phyloP scores from a whole-genome alignment of 1,284 basidiomycete genomes.

The Ceratobasidium sp. region DNA sequence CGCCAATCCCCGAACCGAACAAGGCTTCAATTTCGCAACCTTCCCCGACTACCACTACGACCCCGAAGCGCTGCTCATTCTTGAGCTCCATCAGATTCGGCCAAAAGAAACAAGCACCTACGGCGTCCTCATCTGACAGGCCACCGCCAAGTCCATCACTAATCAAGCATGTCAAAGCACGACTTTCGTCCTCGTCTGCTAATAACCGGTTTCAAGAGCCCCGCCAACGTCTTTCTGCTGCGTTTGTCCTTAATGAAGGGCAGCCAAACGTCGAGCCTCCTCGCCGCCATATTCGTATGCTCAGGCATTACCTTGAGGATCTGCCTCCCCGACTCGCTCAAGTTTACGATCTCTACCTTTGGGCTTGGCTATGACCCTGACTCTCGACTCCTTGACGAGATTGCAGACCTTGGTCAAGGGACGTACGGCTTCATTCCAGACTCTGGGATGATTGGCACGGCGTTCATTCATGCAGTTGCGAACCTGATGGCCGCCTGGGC shows the following conservation, averaged over 20 bases:
- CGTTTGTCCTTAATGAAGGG: constrained; percentile 40
- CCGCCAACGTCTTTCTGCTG: constrained; percentile 18
- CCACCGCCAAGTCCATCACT: constrained; percentile 3
- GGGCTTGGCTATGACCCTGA: constrained; percentile 41
- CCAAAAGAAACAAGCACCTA: background rate
- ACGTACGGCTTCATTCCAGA: constrained; percentile 41
- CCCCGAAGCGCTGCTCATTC: constrained; percentile 15
- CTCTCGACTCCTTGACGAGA: constrained; percentile 37
- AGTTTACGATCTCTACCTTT: no score
- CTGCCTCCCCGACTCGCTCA: no score
- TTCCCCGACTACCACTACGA: no score
- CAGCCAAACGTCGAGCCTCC: constrained; percentile 37
- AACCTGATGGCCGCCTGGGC: constrained; percentile 40
- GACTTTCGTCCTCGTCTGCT: background rate
- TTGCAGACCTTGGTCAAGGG: constrained; percentile 39
- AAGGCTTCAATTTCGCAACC: background rate
- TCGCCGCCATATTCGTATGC: constrained; percentile 36
- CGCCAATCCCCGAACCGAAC: no score
- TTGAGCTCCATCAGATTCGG: background rate
- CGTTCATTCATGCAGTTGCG: constrained; percentile 41
- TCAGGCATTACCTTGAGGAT: constrained; percentile 39
- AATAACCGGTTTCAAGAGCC: background rate
- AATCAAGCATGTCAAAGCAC: background rate
- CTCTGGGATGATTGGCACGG: constrained; percentile 40
- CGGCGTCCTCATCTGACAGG: background rate